A percentile compares a stretch with the other conserved stretches of the same genome.
phyloP scores from a whole-genome alignment of 768 basidiomycete species.

The Coprinopsis marcescibilis region DNA sequence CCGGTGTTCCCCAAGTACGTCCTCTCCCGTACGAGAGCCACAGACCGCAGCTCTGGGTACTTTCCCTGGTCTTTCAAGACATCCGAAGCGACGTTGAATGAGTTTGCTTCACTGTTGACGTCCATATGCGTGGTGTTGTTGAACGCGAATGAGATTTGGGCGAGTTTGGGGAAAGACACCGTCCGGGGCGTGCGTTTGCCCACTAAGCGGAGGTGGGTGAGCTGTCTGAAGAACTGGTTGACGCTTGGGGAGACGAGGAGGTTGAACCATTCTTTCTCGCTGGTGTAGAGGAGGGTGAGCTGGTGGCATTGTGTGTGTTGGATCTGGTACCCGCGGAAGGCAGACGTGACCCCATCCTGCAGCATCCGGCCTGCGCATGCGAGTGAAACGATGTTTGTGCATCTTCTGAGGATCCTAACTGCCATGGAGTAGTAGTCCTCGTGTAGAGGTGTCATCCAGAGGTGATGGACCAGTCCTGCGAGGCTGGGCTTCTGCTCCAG shows the following conservation, averaged over 20 bases:
- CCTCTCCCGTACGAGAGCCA: constrained; percentile 23
- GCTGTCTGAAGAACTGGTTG: constrained; percentile 23
- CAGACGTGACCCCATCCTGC: constrained; percentile 18
- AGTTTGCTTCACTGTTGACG: constrained; percentile 9
- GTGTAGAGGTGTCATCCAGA: constrained; percentile 30
- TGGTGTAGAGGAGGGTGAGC: constrained; percentile 27
- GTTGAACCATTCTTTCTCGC: constrained; percentile 17
- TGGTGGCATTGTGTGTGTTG: constrained; percentile 25
- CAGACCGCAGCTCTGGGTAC: constrained; percentile 25
- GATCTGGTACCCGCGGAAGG: constrained; percentile 12
- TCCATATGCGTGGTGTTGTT: constrained; percentile 9
- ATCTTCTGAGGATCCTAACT: constrained; percentile 24
- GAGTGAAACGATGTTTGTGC: constrained; percentile 25
- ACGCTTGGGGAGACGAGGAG: constrained; percentile 20
- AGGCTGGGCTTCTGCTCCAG: constrained; percentile 15
- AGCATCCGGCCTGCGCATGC: constrained; percentile 27
- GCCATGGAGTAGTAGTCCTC: constrained; percentile 17
- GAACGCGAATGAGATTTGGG: constrained; percentile 25
- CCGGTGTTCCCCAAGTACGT: constrained; percentile 18
- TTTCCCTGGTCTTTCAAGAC: constrained; percentile 16
- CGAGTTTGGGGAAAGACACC: constrained; percentile 20
- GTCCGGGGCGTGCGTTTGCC: constrained; percentile 22
- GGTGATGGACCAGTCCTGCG: constrained; percentile 21
- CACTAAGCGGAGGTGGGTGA: constrained; percentile 30
- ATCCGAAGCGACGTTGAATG: neutral